These are phyloP conservation scores for Colletotrichum sp. DNA, from an alignment of 2,329 filamentous ascomycete species.

Conservation along the genomic window DNA sequence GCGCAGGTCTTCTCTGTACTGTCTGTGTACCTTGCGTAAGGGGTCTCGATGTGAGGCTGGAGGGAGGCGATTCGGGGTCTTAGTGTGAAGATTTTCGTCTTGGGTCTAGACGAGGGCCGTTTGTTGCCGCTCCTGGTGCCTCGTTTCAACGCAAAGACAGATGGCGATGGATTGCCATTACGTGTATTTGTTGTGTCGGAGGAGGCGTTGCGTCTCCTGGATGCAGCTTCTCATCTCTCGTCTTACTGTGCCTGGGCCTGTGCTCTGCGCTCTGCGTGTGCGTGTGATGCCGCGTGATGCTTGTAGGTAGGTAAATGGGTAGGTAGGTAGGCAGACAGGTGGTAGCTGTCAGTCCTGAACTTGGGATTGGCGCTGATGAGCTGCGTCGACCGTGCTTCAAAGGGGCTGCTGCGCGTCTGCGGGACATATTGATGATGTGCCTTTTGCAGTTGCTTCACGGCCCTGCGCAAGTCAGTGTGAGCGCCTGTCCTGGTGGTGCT, in stretches of 20 bases:
- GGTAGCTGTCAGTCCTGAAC: not conserved
- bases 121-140: not conserved
- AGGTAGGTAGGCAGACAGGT: not conserved
- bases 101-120: not conserved
- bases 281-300: not conserved
- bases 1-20: not conserved
- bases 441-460: not conserved
- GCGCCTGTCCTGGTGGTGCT: not conserved
- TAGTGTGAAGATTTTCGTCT: not conserved
- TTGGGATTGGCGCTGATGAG: not conserved
- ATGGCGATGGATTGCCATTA: not conserved
- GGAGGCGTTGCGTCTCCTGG: not conserved
- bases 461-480: not conserved
- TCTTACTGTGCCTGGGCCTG: conserved; percentile 3
- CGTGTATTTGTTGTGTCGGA: not conserved
- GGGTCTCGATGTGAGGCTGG: not conserved
- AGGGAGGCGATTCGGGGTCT: not conserved
- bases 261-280: not conserved
- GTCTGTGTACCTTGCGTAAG: not conserved
- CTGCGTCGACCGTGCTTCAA: not conserved
- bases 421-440: not conserved
- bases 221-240: conserved; percentile 4
- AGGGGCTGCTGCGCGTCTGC: not conserved
- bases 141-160: not conserved
- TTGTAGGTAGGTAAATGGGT: not conserved